These are phyloP conservation scores for Crinitomyces ghanaensis DNA, from an alignment of 805 yeast species.

Conservation along the genomic window DNA sequence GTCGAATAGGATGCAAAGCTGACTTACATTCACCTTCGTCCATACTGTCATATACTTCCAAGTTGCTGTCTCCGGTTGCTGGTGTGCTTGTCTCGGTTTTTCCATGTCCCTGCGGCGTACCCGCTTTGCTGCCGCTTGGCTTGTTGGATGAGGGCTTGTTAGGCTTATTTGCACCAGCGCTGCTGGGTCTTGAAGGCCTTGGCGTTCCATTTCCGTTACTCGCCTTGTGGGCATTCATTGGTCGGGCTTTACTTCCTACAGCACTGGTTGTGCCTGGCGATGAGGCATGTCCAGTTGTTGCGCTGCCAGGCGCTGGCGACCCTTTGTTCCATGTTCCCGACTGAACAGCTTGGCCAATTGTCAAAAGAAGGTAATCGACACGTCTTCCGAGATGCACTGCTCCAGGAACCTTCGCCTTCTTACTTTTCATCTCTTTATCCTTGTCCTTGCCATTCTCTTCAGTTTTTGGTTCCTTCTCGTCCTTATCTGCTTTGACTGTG, in stretches of 20 bases:
- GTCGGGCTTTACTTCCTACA: no score
- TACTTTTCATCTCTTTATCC: no score
- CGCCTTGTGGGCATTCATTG: no score
- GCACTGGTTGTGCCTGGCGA: no score
- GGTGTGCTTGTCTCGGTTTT: no score
- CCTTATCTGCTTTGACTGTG: slow-evolving; percentile 9
- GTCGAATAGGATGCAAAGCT: slow-evolving; percentile 52
- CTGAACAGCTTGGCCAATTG: not conserved
- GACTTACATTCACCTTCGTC: slow-evolving; percentile 60
- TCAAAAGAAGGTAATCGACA: slow-evolving; percentile 78
- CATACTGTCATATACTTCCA: slow-evolving; percentile 61
- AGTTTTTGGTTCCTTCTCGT: slow-evolving; percentile 5
- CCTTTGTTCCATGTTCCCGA: slow-evolving; percentile 1
- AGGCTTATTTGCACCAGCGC: no score
- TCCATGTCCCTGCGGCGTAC: no score
- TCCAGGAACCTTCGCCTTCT: slow-evolving; percentile 82
- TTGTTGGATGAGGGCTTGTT: no score
- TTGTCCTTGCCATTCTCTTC: slow-evolving; percentile 28
- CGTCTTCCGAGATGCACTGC: slow-evolving; percentile 88
- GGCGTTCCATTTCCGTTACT: no score
- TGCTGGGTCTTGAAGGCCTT: no score
- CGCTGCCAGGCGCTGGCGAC: slow-evolving; percentile 2
- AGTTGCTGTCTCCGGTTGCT: slow-evolving; percentile 13
- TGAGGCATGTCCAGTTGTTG: no score
- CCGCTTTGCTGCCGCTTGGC: no score